A percentile compares a stretch with the other conserved stretches of the same genome.
Evolutionary conservation across 139 green algal genomes (phyloP).

Genomic region (Deuterostichococcus epilithicus): DNA sequence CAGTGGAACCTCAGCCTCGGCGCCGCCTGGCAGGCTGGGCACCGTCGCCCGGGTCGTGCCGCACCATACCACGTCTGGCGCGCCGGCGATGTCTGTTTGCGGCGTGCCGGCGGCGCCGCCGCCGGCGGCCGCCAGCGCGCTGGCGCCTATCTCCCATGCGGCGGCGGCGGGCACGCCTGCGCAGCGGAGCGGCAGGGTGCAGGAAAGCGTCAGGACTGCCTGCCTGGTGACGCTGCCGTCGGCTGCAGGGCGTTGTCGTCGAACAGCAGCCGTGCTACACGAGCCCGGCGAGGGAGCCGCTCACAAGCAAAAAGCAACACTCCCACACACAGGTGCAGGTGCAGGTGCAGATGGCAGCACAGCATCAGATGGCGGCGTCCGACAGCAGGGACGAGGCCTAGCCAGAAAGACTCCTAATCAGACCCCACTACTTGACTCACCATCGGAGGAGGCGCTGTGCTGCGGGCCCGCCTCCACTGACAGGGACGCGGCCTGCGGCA

Average conservation of each 20-base stretch:
- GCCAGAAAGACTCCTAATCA: not conserved
- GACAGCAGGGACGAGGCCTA: too few species aligned
- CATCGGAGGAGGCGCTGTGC: not conserved
- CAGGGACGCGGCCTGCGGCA: conserved; percentile 21
- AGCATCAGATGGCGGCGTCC: too few species aligned
- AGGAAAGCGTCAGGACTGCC: too few species aligned
- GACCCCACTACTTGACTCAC: not conserved
- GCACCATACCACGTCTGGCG: conserved; percentile 38
- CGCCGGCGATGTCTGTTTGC: conserved; percentile 17
- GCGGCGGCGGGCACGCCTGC: not conserved
- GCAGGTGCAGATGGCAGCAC: not conserved
- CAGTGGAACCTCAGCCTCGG: conserved; percentile 30
- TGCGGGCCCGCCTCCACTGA: conserved; percentile 27
- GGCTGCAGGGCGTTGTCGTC: not conserved
- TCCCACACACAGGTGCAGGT: not conserved
- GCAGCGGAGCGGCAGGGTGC: too few species aligned
- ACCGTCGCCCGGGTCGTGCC: conserved; percentile 30
- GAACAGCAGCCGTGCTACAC: not conserved
- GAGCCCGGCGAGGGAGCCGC: not conserved
- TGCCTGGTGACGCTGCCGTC: too few species aligned
- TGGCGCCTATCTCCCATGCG: conserved; percentile 8
- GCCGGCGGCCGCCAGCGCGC: not conserved
- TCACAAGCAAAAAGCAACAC: not conserved
- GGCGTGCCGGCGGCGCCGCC: not conserved
- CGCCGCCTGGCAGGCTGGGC: conserved; percentile 15